phyloP scores from a whole-genome alignment of 1,139 yeast genomes.

The Blastobotrys niveus region DNA sequence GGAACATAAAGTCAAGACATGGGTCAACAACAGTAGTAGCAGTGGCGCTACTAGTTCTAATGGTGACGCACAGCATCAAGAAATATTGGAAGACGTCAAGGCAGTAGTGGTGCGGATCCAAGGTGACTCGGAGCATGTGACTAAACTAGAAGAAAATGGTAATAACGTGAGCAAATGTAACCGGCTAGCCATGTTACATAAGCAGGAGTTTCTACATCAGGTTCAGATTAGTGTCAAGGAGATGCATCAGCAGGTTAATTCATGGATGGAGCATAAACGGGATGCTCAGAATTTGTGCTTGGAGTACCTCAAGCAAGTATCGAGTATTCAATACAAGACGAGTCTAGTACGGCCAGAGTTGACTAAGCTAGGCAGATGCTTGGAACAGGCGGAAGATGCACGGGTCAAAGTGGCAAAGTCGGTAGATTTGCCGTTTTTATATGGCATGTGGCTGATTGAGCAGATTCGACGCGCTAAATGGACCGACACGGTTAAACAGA shows the following conservation, averaged over 20 bases:
- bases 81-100: constrained; percentile 27
- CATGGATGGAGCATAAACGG: constrained; percentile 19
- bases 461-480: constrained; percentile 62
- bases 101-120: constrained; percentile 28
- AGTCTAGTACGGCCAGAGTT: constrained; percentile 30
- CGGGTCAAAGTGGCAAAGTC: constrained; percentile 46
- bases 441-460: constrained; percentile 73
- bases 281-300: constrained; percentile 21
- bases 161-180: constrained; percentile 21
- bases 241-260: constrained; percentile 19
- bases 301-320: constrained; percentile 25
- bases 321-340: constrained; percentile 31
- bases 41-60: constrained; percentile 15
- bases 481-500: constrained; percentile 50
- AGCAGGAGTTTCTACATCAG: constrained; percentile 29
- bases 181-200: constrained; percentile 24
- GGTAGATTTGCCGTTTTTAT: constrained; percentile 71
- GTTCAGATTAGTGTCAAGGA: constrained; percentile 23
- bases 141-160: constrained; percentile 24
- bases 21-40: constrained; percentile 14
- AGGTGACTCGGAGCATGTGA: constrained; percentile 28
- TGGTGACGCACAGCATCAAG: constrained; percentile 13
- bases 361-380: constrained; percentile 29
- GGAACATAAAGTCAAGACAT: constrained; percentile 17
- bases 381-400: constrained; percentile 40